Conservation (phyloP, 108 stramenopile species). For the Cyclotella cryptica region DNA sequence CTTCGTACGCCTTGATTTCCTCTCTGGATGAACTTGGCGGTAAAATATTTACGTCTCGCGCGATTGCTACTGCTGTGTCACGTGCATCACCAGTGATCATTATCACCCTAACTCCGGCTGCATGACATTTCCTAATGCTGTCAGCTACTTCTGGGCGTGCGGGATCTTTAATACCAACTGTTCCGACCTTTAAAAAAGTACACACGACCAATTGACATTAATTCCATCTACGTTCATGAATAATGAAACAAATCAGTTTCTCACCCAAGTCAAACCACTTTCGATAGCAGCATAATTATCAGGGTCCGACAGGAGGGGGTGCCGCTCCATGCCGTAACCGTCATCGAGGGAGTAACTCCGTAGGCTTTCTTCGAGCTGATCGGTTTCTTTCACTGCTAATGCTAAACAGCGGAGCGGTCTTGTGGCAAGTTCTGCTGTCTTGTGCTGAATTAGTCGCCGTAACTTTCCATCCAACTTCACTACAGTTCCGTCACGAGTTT, state of each 20-base stretch:
- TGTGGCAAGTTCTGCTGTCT: slow-evolving; percentile 84
- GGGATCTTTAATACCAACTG: slow-evolving; percentile 98
- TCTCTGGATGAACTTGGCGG: slow-evolving; percentile 44
- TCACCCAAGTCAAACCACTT: slow-evolving; percentile 89
- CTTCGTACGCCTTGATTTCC: slow-evolving; percentile 81
- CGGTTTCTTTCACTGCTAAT: slow-evolving; percentile 88
- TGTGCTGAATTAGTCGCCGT: slow-evolving; percentile 67
- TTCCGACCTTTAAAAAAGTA: slow-evolving; percentile 49
- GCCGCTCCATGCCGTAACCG: slow-evolving; percentile 40
- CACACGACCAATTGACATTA: not conserved
- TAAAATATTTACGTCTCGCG: slow-evolving; percentile 81
- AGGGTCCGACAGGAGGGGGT: slow-evolving; percentile 70
- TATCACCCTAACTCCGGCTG: slow-evolving; percentile 96
- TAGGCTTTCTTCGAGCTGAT: slow-evolving; percentile 65
- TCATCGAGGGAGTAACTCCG: slow-evolving; percentile 31
- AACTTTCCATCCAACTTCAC: slow-evolving; percentile 70
- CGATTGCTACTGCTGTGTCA: slow-evolving; percentile 97
- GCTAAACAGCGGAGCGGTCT: slow-evolving; percentile 94
- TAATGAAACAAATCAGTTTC: slow-evolving; percentile 1
- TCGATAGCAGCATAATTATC: slow-evolving; percentile 90
- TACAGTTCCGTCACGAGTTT: slow-evolving; percentile 84
- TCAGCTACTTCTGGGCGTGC: slow-evolving; percentile 97
- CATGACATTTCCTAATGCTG: slow-evolving; percentile 87
- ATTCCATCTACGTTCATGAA: not conserved
- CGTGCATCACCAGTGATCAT: slow-evolving; percentile 97